These are phyloP conservation scores for Lactarius akahatsu DNA, from an alignment of 768 basidiomycete species.

Conservation along the genomic window DNA sequence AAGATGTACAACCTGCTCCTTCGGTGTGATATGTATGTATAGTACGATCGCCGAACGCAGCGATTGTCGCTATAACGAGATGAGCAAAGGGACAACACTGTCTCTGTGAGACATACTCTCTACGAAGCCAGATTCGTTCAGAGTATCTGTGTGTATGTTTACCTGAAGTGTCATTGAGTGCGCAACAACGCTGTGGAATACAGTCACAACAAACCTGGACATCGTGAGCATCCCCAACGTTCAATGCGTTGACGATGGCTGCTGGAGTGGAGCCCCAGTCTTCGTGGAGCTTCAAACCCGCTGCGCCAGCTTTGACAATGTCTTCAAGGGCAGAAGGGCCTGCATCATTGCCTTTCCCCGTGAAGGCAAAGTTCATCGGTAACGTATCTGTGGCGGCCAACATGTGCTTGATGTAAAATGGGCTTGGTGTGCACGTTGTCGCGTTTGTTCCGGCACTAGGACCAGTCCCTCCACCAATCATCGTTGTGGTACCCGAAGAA, in stretches of 20 bases:
- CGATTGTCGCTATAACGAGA: constrained; percentile 67
- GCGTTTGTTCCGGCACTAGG: constrained; percentile 88
- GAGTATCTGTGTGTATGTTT: constrained; percentile 95
- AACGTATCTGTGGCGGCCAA: constrained; percentile 86
- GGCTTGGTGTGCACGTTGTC: constrained; percentile 91
- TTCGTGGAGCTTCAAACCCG: constrained; percentile 93
- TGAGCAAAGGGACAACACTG: neutral
- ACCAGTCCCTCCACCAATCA: constrained; percentile 96
- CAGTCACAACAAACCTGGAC: constrained; percentile 64
- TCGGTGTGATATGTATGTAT: constrained; percentile 98
- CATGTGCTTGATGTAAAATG: constrained; percentile 90
- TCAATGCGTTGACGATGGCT: constrained; percentile 71
- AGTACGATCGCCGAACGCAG: constrained; percentile 83
- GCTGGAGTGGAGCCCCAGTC: constrained; percentile 95
- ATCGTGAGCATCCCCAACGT: constrained; percentile 87
- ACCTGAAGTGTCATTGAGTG: constrained; percentile 44
- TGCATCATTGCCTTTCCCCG: constrained; percentile 95
- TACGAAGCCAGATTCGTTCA: constrained; percentile 97
- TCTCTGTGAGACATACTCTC: constrained; percentile 59
- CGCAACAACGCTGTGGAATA: neutral
- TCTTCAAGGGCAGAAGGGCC: constrained; percentile 74
- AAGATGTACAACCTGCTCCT: constrained; percentile 68
- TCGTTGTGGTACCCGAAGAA: constrained; percentile 82
- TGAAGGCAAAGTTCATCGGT: constrained; percentile 91
- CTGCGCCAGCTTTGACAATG: constrained; percentile 78